Conservation (phyloP, 805 yeast genomes). For the Debaryomyces castellii region DNA sequence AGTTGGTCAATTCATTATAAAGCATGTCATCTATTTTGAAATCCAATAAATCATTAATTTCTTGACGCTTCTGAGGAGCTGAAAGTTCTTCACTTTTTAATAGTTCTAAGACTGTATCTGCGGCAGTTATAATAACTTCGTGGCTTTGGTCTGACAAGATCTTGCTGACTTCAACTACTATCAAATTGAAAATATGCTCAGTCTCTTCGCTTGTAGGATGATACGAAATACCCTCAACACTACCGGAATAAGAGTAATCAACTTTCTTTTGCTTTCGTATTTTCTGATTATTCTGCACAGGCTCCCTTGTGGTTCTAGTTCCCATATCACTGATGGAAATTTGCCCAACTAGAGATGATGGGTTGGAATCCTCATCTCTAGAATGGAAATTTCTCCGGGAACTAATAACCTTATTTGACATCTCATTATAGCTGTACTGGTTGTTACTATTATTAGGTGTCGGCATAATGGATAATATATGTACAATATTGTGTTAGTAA, state of each 20-base stretch:
- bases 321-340: slow-evolving; percentile 76
- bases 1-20: slow-evolving; percentile 45
- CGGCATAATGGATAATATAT: slow-evolving; percentile 2
- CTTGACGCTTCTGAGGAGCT: slow-evolving; percentile 46
- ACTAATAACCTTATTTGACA: slow-evolving; percentile 72
- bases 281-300: slow-evolving; percentile 11
- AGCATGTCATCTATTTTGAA: slow-evolving; percentile 37
- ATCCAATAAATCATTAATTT: slow-evolving; percentile 50
- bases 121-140: slow-evolving; percentile 66
- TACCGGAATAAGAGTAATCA: slow-evolving; percentile 8
- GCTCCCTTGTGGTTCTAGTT: slow-evolving; percentile 28
- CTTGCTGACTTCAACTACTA: slow-evolving; percentile 59
- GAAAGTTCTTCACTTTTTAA: slow-evolving; percentile 47
- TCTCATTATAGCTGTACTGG: slow-evolving; percentile 61
- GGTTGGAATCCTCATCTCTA: slow-evolving; percentile 57
- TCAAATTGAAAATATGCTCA: slow-evolving; percentile 48
- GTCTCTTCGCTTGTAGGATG: slow-evolving; percentile 60
- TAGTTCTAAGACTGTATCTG: slow-evolving; percentile 60
- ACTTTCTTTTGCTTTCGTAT: background rate
- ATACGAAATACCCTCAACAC: slow-evolving; percentile 54
- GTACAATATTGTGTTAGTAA: background rate
- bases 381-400: slow-evolving; percentile 28
- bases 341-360: slow-evolving; percentile 70
- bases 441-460: slow-evolving; percentile 4
- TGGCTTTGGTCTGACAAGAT: slow-evolving; percentile 75